A percentile compares a stretch with the other conserved stretches of the same genome.
Evolutionary conservation across 2,329 filamentous ascomycete genomes (phyloP).

Genomic region (Penicillium griseofulvum): DNA sequence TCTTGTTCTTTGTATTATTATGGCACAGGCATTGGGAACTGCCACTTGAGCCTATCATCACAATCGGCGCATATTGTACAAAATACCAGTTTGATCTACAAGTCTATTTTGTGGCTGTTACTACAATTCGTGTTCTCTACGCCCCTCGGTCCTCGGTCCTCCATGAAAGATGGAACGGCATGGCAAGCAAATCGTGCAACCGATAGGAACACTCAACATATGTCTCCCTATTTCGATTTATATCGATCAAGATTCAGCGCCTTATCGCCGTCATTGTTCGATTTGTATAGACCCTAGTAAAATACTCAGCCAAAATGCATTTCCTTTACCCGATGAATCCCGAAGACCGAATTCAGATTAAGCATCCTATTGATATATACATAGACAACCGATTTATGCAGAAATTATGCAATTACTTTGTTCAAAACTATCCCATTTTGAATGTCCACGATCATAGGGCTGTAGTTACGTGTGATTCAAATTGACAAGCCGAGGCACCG

Average conservation of each 20-base stretch:
- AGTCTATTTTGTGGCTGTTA: not conserved
- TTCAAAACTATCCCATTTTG: not conserved
- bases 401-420: not conserved
- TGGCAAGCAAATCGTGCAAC: not conserved
- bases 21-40: conserved; percentile 22
- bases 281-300: not conserved
- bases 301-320: not conserved
- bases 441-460: no score
- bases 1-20: conserved; percentile 30
- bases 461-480: not conserved
- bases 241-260: not conserved
- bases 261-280: not conserved
- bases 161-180: not conserved
- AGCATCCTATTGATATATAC: not conserved
- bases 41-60: conserved; percentile 27
- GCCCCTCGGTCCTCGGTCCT: not conserved
- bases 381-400: not conserved
- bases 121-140: not conserved
- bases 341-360: not conserved
- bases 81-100: conserved; percentile 20
- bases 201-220: not conserved
- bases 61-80: conserved; percentile 34
- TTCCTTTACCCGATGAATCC: not conserved
- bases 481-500: conserved; percentile 18
- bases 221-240: not conserved